phyloP scores from a whole-genome alignment of 2,329 filamentous ascomycete species.

The Aspergillus neotritici region DNA sequence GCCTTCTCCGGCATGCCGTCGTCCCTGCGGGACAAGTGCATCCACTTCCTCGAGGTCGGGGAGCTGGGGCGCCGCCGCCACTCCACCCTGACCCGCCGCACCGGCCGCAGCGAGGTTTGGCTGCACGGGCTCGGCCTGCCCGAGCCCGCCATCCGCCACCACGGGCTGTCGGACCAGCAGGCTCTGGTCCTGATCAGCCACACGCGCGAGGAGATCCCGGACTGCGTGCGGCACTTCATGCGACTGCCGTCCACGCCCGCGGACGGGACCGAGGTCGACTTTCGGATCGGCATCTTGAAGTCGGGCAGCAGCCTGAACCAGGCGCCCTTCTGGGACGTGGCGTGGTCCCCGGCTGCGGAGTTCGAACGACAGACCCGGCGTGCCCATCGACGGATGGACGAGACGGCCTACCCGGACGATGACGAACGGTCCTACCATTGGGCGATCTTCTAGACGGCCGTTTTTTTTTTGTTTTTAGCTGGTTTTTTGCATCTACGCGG shows the following conservation, averaged over 20 bases:
- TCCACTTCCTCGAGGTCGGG: constrained; percentile 68
- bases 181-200: constrained; percentile 91
- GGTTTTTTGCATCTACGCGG: too few relatives aligned
- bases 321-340: constrained; percentile 22
- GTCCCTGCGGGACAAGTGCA: constrained; percentile 75
- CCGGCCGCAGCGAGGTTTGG: constrained; percentile 7
- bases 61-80: constrained; percentile 44
- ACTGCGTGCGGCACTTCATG: constrained; percentile 75
- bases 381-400: not conserved
- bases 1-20: constrained; percentile 83
- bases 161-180: constrained; percentile 63
- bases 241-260: constrained; percentile 57
- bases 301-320: constrained; percentile 16
- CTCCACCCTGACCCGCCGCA: constrained; percentile 16
- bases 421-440: constrained; percentile 14
- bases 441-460: constrained; percentile 10
- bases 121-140: constrained; percentile 8
- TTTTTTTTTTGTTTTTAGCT: too few relatives aligned
- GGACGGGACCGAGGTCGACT: constrained; percentile 23
- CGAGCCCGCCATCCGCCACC: constrained; percentile 16
- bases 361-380: constrained; percentile 9
- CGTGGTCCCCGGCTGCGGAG: constrained; percentile 21
- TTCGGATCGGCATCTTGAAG: constrained; percentile 26
- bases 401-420: constrained; percentile 2
- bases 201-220: constrained; percentile 81